Evolutionary conservation across 164 flowering plant species (phyloP), one percentile per base, ranked within the genome.

Genomic region (Stephania japonica): DNA sequence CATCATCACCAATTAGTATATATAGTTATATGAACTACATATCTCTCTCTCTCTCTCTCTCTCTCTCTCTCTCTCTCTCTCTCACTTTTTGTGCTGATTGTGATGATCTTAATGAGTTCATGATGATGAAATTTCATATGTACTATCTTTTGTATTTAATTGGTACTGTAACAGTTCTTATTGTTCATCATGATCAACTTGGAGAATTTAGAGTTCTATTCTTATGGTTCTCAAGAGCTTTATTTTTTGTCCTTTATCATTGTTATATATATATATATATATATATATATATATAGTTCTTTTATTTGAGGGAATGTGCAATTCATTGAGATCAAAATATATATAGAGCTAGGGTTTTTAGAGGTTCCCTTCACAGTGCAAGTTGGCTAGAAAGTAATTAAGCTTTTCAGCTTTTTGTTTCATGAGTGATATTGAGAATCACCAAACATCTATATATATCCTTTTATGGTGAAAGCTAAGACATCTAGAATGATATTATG

Each of bases 401-500:
- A 53, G 72, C 63, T 16, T 43, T 24, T 6, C 59, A 50, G 59
- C 59, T 50, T 32, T 32, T 32, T 32, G 38, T 32, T 32, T 32
- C 38, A 2, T 32, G 38, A 32, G 38, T 32, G 38, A 32, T 32
- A 0, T 32, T 32, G 74, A 63, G 79, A 73, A 67, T 73, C 73
- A 38, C 43, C 73, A 78, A 32, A 32, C 38, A 32, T 32, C 38
- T 32, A 32, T 32, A 32, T 32, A 65, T 73, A 72, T 68, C 64
- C 21, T 21, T 59, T 72, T 72, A 63, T 73, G 43, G 38, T 2
- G 38, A 76, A 74, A 11, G 71, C 18, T 73, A 71, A 32, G 67
- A 73, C 42, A 70, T 66, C 56, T 74, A 74, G 75, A 74, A 80
- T 73, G 74, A 74, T 67, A 67, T 67, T 73, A 19, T 50, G 74